phyloP scores from a whole-genome alignment of 1,284 basidiomycete species.

The Moniliella sp. region DNA sequence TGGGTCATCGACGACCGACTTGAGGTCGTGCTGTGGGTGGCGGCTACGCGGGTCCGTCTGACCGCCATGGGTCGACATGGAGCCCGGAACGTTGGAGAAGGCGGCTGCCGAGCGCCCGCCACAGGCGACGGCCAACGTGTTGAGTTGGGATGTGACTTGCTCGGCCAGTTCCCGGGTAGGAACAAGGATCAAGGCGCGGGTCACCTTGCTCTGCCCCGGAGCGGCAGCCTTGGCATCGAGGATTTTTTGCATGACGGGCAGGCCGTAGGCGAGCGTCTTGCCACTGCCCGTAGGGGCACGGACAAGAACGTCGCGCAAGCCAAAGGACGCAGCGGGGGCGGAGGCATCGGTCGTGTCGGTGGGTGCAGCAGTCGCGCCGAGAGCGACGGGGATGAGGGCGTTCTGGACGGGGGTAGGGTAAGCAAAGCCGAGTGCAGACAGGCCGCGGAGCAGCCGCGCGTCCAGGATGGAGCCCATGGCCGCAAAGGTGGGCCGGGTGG shows the following conservation, averaged over 20 bases:
- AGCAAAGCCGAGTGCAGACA: constrained; percentile 59
- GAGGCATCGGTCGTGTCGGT: neutral
- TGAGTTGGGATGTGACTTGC: constrained; percentile 59
- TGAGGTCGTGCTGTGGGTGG: constrained; percentile 31
- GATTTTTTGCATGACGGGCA: constrained; percentile 75
- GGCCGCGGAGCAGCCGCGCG: constrained; percentile 44
- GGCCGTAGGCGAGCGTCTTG: constrained; percentile 85
- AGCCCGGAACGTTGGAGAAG: constrained; percentile 1
- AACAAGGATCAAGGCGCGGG: constrained; percentile 65
- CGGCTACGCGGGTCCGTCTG: constrained; percentile 23
- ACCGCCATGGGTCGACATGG: neutral
- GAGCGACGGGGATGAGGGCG: constrained; percentile 56
- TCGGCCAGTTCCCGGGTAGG: constrained; percentile 82
- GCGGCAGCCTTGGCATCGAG: constrained; percentile 53
- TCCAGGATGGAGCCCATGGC: neutral
- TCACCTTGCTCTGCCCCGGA: constrained; percentile 41
- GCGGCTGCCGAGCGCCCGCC: neutral
- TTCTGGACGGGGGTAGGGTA: constrained; percentile 58
- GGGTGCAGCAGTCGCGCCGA: constrained; percentile 44
- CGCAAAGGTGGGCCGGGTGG: neutral
- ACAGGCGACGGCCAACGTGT: constrained; percentile 38
- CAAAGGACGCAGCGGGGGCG: neutral
- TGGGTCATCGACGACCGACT: constrained; percentile 22
- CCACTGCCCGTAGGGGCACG: constrained; percentile 83
- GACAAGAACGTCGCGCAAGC: constrained; percentile 60